Conservation (phyloP, 2,329 filamentous ascomycete species). For the Thelonectria discophora region DNA sequence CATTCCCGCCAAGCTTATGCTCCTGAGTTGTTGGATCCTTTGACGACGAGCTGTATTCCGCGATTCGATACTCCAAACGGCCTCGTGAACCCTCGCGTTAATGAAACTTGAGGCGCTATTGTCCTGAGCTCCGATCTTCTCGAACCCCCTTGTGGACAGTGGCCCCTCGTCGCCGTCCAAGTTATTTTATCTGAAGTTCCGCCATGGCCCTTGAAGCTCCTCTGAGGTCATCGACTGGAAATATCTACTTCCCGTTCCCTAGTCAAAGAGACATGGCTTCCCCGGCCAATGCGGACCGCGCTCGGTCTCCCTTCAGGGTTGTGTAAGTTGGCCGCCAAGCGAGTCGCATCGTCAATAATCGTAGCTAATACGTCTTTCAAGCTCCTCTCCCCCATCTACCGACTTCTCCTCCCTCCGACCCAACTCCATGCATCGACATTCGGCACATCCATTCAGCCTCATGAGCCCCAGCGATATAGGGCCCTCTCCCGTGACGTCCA, state of each 20-base stretch:
- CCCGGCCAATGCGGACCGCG: conserved; percentile 61
- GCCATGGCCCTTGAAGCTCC: conserved; percentile 59
- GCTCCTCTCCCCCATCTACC: conserved; percentile 49
- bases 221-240: conserved; percentile 69
- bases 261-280: conserved; percentile 63
- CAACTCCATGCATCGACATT: conserved; percentile 57
- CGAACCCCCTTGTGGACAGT: conserved; percentile 27
- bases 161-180: conserved; percentile 25
- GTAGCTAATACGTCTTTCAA: conserved; percentile 31
- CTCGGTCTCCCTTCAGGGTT: conserved; percentile 59
- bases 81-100: conserved; percentile 17
- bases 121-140: conserved; percentile 28
- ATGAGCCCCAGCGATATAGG: conserved; percentile 75
- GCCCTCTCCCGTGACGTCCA: conserved; percentile 85
- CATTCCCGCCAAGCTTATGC: not conserved
- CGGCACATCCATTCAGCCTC: conserved; percentile 61
- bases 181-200: conserved; percentile 21
- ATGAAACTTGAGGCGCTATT: conserved; percentile 39
- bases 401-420: conserved; percentile 63
- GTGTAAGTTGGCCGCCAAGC: conserved; percentile 54
- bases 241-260: conserved; percentile 48
- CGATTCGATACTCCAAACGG: conserved; percentile 1
- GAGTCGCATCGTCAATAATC: not conserved
- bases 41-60: not conserved
- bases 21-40: not conserved